phyloP scores from a whole-genome alignment of 805 yeast species.

The Kodamaea restingae region DNA sequence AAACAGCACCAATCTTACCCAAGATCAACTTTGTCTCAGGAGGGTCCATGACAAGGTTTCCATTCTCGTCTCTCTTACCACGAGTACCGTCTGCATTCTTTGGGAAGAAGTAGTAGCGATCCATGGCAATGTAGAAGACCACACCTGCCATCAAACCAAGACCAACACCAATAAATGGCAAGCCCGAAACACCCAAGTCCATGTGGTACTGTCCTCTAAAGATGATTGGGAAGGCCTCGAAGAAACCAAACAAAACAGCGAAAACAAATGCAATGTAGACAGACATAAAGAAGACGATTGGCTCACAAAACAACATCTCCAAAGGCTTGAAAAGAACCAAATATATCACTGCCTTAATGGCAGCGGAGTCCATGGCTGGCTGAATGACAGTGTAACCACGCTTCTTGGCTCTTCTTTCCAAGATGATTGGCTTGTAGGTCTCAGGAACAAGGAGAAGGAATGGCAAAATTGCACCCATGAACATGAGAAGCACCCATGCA shows the following conservation, averaged over 20 bases:
- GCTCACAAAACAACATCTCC: conserved; percentile 67
- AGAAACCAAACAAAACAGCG: conserved; percentile 75
- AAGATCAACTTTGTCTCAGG: conserved; percentile 61
- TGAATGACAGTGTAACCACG: conserved; percentile 49
- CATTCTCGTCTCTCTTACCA: conserved; percentile 52
- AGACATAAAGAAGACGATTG: conserved; percentile 67
- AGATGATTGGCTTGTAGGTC: conserved; percentile 67
- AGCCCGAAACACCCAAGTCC: conserved; percentile 59
- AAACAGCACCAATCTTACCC: conserved; percentile 64
- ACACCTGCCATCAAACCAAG: conserved; percentile 61
- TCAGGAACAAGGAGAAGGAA: conserved; percentile 57
- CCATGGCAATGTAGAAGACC: conserved; percentile 45
- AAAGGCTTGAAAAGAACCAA: conserved; percentile 59
- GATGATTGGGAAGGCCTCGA: conserved; percentile 74
- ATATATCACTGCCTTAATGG: conserved; percentile 43
- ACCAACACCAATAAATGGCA: conserved; percentile 70
- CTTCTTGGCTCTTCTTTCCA: conserved; percentile 55
- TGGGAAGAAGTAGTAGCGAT: conserved; percentile 48
- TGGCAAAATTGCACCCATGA: conserved; percentile 55
- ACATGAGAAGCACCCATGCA: conserved; percentile 67
- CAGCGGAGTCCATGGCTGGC: conserved; percentile 28
- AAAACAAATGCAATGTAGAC: conserved; percentile 70
- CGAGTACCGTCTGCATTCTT: conserved; percentile 60
- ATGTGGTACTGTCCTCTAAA: conserved; percentile 61
- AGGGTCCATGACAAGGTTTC: conserved; percentile 48